Conservation (phyloP, 2,329 filamentous ascomycete species). For the Apiospora malaysiana region DNA sequence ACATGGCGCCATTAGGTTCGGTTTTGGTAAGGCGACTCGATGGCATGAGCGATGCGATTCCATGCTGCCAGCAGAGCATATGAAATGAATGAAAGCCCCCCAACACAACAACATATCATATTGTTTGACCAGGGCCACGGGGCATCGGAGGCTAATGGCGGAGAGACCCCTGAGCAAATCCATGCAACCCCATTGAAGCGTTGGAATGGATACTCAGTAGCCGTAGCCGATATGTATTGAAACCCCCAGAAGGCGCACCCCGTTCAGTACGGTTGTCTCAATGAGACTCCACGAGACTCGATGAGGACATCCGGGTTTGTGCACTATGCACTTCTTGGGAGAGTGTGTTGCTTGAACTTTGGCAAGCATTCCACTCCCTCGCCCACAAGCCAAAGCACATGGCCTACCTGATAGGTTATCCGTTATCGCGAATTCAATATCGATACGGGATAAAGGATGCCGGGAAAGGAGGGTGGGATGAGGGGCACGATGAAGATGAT, state of each 20-base stretch:
- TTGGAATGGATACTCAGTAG: not conserved
- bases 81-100: not conserved
- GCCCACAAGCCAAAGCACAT: not conserved
- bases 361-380: not conserved
- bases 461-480: constrained; percentile 9
- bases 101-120: not conserved
- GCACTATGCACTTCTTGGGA: not conserved
- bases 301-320: constrained; percentile 11
- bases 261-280: not conserved
- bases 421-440: constrained; percentile 9
- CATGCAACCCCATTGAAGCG: not conserved
- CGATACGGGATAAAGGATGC: not conserved
- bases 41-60: not conserved
- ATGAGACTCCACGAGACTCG: not conserved
- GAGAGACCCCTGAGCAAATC: not conserved
- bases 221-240: not conserved
- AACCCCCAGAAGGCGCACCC: not conserved
- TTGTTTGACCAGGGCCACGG: not conserved
- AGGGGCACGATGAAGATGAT: not conserved
- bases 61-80: too few relatives aligned
- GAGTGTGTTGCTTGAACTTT: not conserved
- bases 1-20: not conserved
- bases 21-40: not conserved
- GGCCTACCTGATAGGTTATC: constrained; percentile 16
- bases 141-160: not conserved